A percentile compares a stretch with the other conserved stretches of the same genome.
Conservation (phyloP, 352 stramenopile species). For the Globisporangium canariense region DNA sequence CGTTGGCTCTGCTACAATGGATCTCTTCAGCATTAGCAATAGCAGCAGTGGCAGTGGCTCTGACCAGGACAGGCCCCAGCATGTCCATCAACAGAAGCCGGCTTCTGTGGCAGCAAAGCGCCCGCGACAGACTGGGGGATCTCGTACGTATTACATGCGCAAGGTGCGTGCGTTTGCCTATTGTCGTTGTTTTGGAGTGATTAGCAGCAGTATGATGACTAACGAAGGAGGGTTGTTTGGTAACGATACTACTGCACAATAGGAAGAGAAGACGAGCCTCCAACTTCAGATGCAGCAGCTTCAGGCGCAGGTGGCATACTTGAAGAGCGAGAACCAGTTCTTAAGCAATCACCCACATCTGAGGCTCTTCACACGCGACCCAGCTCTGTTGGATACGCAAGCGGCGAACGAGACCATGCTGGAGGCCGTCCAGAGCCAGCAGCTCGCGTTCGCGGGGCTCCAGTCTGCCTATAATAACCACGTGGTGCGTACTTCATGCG, state of each 20-base stretch:
- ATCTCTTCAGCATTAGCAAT: too few relatives aligned
- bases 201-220: too few relatives aligned
- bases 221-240: too few relatives aligned
- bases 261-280: slow-evolving; percentile 10
- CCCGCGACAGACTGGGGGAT: too few relatives aligned
- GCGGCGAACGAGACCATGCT: not conserved
- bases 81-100: too few relatives aligned
- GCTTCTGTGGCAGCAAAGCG: too few relatives aligned
- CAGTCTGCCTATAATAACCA: not conserved
- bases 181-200: too few relatives aligned
- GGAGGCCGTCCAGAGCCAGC: not conserved
- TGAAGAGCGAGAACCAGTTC: not conserved
- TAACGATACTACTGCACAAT: too few relatives aligned
- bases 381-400: not conserved
- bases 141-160: not conserved
- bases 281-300: not conserved
- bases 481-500: not conserved
- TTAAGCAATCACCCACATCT: not conserved
- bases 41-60: too few relatives aligned
- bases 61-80: too few relatives aligned
- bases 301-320: not conserved
- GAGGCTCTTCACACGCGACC: not conserved
- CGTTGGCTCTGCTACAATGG: too few relatives aligned
- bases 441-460: not conserved
- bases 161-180: not conserved